Percentiles rank a stretch among this genome's conserved stretches.
These are phyloP conservation scores for Fraxinus latifolia DNA, from an alignment of 305 asterid species.

Conservation along the genomic window DNA sequence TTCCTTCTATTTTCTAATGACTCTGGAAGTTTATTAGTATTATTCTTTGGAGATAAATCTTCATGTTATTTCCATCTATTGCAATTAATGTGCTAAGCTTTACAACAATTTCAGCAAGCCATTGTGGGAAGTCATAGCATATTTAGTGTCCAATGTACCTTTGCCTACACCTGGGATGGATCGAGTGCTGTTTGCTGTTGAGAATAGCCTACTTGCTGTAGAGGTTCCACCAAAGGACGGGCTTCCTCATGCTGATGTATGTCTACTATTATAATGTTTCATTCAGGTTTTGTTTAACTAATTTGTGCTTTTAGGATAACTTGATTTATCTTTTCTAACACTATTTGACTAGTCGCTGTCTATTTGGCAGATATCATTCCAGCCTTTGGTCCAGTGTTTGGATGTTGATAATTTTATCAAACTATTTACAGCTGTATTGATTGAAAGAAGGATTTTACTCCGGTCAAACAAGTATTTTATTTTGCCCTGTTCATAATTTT, in stretches of 20 bases:
- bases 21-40: constrained; percentile 21
- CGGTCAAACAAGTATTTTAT: constrained; percentile 79
- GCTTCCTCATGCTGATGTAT: constrained; percentile 97
- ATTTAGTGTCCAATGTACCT: constrained; percentile 76
- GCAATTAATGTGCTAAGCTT: constrained; percentile 29
- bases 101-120: constrained; percentile 78
- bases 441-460: constrained; percentile 91
- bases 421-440: constrained; percentile 84
- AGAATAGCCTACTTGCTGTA: constrained; percentile 80
- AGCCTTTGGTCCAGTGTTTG: constrained; percentile 94
- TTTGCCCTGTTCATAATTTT: constrained; percentile 20
- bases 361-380: constrained; percentile 85
- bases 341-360: constrained; percentile 19
- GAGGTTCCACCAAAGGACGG: constrained; percentile 92
- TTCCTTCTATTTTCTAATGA: constrained; percentile 11
- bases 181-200: constrained; percentile 72
- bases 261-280: constrained; percentile 28
- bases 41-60: constrained; percentile 12
- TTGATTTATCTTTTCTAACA: constrained; percentile 8
- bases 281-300: constrained; percentile 6
- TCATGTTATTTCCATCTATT: constrained; percentile 3
- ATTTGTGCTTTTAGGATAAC: neutral
- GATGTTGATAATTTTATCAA: constrained; percentile 94
- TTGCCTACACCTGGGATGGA: constrained; percentile 95
- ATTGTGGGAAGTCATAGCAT: constrained; percentile 80